Conservation (phyloP, 2,329 filamentous ascomycete genomes). For the Onygena corvina region DNA sequence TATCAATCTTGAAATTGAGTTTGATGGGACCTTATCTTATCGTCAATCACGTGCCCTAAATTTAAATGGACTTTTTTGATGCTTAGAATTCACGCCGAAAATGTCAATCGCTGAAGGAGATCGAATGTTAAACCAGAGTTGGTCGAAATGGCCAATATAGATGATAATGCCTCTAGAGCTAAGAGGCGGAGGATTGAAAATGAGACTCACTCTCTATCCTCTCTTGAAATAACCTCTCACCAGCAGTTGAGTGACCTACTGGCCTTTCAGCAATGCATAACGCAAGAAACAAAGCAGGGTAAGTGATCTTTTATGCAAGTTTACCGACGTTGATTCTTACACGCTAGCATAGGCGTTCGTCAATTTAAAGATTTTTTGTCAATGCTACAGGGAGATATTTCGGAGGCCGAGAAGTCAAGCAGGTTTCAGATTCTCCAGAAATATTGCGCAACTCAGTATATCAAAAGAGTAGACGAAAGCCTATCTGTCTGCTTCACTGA, state of each 20-base stretch:
- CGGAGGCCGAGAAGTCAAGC: conserved; percentile 25
- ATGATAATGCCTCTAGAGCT: conserved; percentile 24
- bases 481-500: conserved; percentile 58
- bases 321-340: background rate
- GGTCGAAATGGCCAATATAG: conserved; percentile 25
- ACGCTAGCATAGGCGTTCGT: conserved; percentile 26
- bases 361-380: conserved; percentile 36
- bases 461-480: conserved; percentile 40
- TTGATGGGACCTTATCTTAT: background rate
- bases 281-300: conserved; percentile 45
- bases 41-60: background rate
- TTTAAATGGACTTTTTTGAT: background rate
- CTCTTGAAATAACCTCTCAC: conserved; percentile 34
- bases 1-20: background rate
- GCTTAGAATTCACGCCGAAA: background rate
- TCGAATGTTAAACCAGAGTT: background rate
- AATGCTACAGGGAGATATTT: conserved; percentile 27
- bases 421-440: conserved; percentile 35
- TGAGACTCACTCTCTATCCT: conserved; percentile 9
- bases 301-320: conserved; percentile 31
- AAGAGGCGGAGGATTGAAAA: conserved; percentile 33
- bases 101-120: background rate
- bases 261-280: conserved; percentile 56
- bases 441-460: conserved; percentile 44
- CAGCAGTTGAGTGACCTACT: conserved; percentile 58